Percentiles rank a stretch among this genome's conserved stretches.
Evolutionary conservation across 2,329 filamentous ascomycete species (phyloP).

Genomic region (Cladosporium sp.): DNA sequence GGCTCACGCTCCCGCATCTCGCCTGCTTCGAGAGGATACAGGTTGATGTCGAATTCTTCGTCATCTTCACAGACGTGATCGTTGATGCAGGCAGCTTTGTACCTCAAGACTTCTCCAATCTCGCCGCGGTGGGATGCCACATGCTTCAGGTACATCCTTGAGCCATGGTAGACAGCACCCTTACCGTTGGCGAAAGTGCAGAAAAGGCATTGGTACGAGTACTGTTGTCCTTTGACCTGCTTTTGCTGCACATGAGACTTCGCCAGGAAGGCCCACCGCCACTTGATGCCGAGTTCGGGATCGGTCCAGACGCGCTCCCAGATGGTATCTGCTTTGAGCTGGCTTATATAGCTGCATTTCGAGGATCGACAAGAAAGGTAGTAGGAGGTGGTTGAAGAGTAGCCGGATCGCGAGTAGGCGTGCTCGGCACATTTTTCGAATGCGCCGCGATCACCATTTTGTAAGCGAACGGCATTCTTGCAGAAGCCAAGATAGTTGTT

Average conservation of each 20-base stretch:
- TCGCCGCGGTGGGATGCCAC: constrained; percentile 36
- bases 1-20: constrained; percentile 10
- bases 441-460: constrained; percentile 31
- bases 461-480: constrained; percentile 41
- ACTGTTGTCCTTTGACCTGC: constrained; percentile 26
- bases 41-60: constrained; percentile 48
- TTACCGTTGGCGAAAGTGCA: constrained; percentile 38
- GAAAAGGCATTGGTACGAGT: constrained; percentile 44
- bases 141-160: constrained; percentile 43
- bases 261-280: constrained; percentile 46
- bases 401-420: constrained; percentile 15
- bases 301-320: constrained; percentile 22
- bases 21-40: constrained; percentile 29
- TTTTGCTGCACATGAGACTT: constrained; percentile 41
- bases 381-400: constrained; percentile 23
- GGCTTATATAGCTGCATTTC: constrained; percentile 43
- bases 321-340: constrained; percentile 23
- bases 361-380: constrained; percentile 36
- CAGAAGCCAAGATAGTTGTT: constrained; percentile 40
- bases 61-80: constrained; percentile 35
- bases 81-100: constrained; percentile 41
- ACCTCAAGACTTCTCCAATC: constrained; percentile 34
- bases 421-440: constrained; percentile 28
- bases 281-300: constrained; percentile 35
- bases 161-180: constrained; percentile 36